These are phyloP conservation scores for Paralagenidium karlingii DNA, from an alignment of 352 stramenopile genomes.

Conservation along the genomic window DNA sequence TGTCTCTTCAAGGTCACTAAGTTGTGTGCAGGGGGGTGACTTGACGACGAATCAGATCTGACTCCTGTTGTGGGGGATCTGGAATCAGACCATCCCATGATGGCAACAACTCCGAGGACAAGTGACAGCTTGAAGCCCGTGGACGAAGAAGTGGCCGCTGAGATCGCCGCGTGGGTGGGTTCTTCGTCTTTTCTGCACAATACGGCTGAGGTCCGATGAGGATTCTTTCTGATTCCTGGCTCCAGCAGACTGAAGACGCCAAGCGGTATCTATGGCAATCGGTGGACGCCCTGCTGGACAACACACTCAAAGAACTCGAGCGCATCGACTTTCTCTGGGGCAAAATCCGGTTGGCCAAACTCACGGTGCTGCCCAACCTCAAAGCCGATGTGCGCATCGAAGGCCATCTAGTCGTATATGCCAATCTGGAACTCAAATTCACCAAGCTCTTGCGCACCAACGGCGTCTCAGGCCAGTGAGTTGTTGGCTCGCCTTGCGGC, in stretches of 20 bases:
- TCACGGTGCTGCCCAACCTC: slow-evolving; percentile 21
- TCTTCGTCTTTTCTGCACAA: not conserved
- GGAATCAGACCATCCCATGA: no score
- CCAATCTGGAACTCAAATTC: slow-evolving; percentile 58
- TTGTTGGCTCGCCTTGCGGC: not conserved
- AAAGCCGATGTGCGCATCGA: slow-evolving; percentile 63
- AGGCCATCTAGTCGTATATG: slow-evolving; percentile 62
- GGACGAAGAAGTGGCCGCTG: no score
- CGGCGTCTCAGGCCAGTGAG: slow-evolving; percentile 34
- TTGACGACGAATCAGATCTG: no score
- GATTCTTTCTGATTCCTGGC: not conserved
- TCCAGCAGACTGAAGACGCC: slow-evolving; percentile 5
- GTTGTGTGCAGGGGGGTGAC: no score
- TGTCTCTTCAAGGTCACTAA: no score
- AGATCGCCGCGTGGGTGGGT: not conserved
- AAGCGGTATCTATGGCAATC: no score
- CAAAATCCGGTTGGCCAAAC: slow-evolving; percentile 51
- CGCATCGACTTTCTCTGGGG: slow-evolving; percentile 77
- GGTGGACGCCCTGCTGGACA: no score
- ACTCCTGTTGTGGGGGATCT: no score
- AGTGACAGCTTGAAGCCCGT: no score
- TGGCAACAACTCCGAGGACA: no score
- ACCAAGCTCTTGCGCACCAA: slow-evolving; percentile 36
- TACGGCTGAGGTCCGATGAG: not conserved
- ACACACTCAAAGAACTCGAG: no score